A percentile compares a stretch with the other conserved stretches of the same genome.
Conservation (phyloP, 2,329 filamentous ascomycete genomes). For the Aureobasidium sp. region DNA sequence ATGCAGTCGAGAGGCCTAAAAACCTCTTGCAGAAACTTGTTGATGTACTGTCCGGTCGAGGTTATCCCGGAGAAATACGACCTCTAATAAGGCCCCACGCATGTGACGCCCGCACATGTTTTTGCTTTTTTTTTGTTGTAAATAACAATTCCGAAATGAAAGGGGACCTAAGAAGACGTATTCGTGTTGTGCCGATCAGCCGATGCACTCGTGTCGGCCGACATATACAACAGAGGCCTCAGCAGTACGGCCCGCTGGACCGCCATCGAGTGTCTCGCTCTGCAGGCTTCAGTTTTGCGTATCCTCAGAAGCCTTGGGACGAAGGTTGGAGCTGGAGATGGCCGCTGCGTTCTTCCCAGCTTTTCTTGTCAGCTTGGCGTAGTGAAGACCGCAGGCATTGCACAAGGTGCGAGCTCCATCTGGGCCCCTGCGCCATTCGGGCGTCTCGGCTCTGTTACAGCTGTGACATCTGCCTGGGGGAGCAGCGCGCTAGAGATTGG, state of each 20-base stretch:
- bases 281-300: background rate
- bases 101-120: slow-evolving; percentile 10
- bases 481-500: slow-evolving; percentile 64
- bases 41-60: slow-evolving; percentile 4
- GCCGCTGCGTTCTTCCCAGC: slow-evolving; percentile 36
- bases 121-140: background rate
- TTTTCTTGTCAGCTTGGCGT: slow-evolving; percentile 44
- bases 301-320: slow-evolving; percentile 32
- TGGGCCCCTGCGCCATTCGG: slow-evolving; percentile 92
- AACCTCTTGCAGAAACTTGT: slow-evolving; percentile 7
- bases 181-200: background rate
- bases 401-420: slow-evolving; percentile 92
- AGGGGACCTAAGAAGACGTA: too few species aligned
- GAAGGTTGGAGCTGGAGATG: slow-evolving; percentile 38
- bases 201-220: background rate
- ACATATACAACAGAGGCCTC: background rate
- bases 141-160: background rate
- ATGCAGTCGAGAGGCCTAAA: slow-evolving; percentile 6
- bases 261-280: background rate
- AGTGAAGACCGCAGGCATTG: slow-evolving; percentile 85
- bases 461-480: slow-evolving; percentile 94
- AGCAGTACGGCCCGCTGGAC: background rate
- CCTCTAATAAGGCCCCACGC: slow-evolving; percentile 20
- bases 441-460: slow-evolving; percentile 94
- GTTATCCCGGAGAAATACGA: background rate